phyloP scores from a whole-genome alignment of 1,284 basidiomycete species.

The Pulveroboletus ridleyi region DNA sequence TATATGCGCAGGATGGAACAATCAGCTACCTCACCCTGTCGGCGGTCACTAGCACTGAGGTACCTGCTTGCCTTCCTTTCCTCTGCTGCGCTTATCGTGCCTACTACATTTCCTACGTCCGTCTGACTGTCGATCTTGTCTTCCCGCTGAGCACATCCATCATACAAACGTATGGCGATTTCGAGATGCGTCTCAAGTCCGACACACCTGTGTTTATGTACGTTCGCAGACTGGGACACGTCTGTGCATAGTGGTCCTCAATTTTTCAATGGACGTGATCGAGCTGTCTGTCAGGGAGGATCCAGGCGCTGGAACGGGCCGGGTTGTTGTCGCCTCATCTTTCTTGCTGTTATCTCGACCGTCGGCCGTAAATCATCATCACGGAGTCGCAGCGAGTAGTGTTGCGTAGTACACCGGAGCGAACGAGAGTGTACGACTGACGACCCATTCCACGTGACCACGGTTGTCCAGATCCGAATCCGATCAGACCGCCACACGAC shows the following conservation, averaged over 20 bases:
- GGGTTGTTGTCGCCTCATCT: no score
- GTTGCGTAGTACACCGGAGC: no score
- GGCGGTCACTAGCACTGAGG: slow-evolving; percentile 63
- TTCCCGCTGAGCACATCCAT: not conserved
- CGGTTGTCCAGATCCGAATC: no score
- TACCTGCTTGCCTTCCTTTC: slow-evolving; percentile 78
- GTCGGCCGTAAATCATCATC: no score
- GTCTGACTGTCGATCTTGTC: no score
- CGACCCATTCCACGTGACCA: no score
- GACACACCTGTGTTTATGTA: slow-evolving; percentile 65
- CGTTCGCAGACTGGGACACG: slow-evolving; percentile 47
- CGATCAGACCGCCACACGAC: no score
- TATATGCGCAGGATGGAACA: slow-evolving; percentile 72
- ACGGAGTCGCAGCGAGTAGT: no score
- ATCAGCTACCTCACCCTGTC: slow-evolving; percentile 80
- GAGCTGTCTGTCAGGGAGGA: slow-evolving; percentile 28
- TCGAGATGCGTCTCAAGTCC: slow-evolving; percentile 49
- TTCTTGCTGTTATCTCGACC: no score
- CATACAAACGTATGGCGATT: slow-evolving; percentile 57
- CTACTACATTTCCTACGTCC: no score
- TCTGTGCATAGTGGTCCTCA: slow-evolving; percentile 55
- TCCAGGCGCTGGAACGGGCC: not conserved
- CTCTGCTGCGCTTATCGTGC: no score
- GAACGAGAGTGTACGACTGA: no score
- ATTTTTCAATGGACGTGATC: slow-evolving; percentile 50